phyloP scores from a whole-genome alignment of 192 early-diverging fungal species.

The Linnemannia hyalina region DNA sequence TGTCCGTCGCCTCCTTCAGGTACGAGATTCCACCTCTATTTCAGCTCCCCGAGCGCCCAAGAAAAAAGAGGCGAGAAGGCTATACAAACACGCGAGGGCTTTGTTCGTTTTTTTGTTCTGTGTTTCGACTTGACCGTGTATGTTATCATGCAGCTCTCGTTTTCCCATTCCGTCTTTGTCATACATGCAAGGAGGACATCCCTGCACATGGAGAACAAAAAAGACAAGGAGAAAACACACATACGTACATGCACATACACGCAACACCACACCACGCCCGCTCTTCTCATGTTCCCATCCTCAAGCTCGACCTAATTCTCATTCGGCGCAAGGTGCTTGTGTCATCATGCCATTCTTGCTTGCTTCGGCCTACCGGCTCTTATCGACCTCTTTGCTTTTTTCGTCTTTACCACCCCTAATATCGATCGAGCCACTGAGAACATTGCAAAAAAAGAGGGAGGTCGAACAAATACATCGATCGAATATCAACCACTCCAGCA shows the following conservation, averaged over 20 bases:
- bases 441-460: neutral
- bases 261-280: neutral
- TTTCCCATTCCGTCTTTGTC: constrained; percentile 28
- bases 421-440: neutral
- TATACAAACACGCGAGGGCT: neutral
- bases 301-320: neutral
- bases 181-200: constrained; percentile 32
- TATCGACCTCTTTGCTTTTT: neutral
- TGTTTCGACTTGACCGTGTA: neutral
- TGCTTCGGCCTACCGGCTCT: neutral
- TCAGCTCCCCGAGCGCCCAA: neutral
- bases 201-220: constrained; percentile 1
- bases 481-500: neutral
- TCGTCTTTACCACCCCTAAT: neutral
- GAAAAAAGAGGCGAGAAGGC: neutral
- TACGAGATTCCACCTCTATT: constrained; percentile 15
- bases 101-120: constrained; percentile 1
- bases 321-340: neutral
- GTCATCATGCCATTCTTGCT: neutral
- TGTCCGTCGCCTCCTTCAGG: constrained; percentile 45
- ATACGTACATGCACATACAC: neutral
- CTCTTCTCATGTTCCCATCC: constrained; percentile 2
- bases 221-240: neutral
- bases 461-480: neutral
- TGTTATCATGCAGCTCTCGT: constrained; percentile 31